phyloP scores from a whole-genome alignment of 208 protist genomes.

The Acanthamoeba royreba region DNA sequence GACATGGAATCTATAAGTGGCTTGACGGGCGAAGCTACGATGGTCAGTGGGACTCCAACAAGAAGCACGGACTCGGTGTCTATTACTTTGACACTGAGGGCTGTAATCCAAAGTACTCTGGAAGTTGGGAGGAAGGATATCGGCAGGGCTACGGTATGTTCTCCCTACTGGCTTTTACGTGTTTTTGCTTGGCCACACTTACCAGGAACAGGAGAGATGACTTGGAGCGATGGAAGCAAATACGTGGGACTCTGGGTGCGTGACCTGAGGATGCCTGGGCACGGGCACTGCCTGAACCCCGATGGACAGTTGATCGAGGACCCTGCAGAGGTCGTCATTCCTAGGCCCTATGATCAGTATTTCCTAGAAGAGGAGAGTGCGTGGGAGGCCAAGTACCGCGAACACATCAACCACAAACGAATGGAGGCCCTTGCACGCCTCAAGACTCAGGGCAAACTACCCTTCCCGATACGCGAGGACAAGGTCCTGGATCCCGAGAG shows the following conservation, averaged over 20 bases:
- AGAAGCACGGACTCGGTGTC: not conserved
- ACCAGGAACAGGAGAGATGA: not conserved
- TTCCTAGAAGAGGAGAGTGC: conserved; percentile 32
- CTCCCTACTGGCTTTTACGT: not conserved
- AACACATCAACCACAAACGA: not conserved
- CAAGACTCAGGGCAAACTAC: conserved; percentile 1
- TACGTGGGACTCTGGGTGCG: not conserved
- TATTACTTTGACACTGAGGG: not conserved
- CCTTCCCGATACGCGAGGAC: conserved; percentile 18
- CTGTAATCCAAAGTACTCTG: conserved; percentile 1
- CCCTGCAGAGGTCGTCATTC: not conserved
- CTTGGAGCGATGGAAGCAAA: not conserved
- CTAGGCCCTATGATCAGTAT: conserved; percentile 1
- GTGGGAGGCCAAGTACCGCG: conserved; percentile 37
- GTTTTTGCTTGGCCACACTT: not conserved
- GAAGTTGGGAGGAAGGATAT: not conserved
- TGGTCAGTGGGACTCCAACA: conserved; percentile 13
- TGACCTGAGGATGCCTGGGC: not conserved
- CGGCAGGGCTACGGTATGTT: not conserved
- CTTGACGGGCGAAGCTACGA: conserved; percentile 5
- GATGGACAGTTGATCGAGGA: not conserved
- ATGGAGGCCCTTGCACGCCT: not conserved
- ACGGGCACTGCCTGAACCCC: not conserved
- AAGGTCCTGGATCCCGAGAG: conserved; percentile 31
- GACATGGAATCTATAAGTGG: not conserved